A percentile compares a stretch with the other conserved stretches of the same genome.
These are phyloP conservation scores for Phialocephala sp. DNA, from an alignment of 2,329 filamentous ascomycete genomes.

Conservation along the genomic window DNA sequence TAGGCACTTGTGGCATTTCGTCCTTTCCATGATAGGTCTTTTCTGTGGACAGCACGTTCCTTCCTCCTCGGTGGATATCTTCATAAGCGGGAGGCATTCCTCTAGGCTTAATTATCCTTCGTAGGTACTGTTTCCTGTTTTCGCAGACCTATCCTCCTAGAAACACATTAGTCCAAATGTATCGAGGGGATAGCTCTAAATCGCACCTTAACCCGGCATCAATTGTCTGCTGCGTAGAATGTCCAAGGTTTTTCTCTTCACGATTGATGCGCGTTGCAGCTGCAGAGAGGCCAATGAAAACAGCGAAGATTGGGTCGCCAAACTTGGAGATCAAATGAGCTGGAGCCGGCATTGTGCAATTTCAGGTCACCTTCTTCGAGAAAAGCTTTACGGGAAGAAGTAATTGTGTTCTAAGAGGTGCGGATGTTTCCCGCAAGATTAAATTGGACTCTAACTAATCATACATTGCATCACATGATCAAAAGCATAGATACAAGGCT, in stretches of 20 bases:
- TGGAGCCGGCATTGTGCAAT: conserved; percentile 40
- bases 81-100: not conserved
- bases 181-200: not conserved
- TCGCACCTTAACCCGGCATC: conserved; percentile 40
- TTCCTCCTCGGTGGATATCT: not conserved
- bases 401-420: conserved; percentile 20
- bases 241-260: conserved; percentile 53
- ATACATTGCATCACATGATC: conserved; percentile 15
- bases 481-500: not conserved
- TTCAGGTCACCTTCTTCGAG: conserved; percentile 3
- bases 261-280: conserved; percentile 58
- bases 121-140: not conserved
- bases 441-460: not conserved
- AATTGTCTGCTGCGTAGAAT: conserved; percentile 39
- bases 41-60: not conserved
- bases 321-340: conserved; percentile 47
- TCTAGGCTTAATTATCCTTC: not conserved
- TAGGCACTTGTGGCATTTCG: not conserved
- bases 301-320: conserved; percentile 59
- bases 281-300: conserved; percentile 57
- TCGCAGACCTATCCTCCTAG: not conserved
- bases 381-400: not conserved
- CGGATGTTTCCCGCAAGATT: conserved; percentile 13
- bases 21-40: not conserved
- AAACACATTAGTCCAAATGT: not conserved